Conservation (phyloP, 2,329 filamentous ascomycete species). For the Decorospora gaudefroyi region DNA sequence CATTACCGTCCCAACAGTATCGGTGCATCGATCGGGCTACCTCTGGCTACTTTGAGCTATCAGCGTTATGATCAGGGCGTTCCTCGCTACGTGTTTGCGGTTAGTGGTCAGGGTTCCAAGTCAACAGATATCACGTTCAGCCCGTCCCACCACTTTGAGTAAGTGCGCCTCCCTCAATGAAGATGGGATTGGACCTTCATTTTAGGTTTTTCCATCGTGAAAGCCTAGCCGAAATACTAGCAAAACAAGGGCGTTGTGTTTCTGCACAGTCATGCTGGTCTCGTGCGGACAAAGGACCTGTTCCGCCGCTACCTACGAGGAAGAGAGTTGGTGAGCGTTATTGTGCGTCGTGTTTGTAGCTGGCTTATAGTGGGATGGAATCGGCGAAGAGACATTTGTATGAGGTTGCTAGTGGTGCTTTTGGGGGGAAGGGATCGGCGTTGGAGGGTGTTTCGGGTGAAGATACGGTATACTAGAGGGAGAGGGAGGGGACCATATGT, state of each 20-base stretch:
- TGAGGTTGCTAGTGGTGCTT: slow-evolving; percentile 11
- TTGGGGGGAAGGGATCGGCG: slow-evolving; percentile 6
- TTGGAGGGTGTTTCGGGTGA: background rate
- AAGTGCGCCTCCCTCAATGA: too few species aligned
- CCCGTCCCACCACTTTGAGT: too few species aligned
- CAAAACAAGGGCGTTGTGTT: slow-evolving; percentile 43
- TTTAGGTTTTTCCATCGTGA: too few species aligned
- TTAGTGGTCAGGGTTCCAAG: too few species aligned
- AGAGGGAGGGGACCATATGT: slow-evolving; percentile 1
- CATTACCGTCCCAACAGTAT: too few species aligned
- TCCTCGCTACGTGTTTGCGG: too few species aligned
- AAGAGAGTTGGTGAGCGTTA: slow-evolving; percentile 19
- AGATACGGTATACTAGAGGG: background rate
- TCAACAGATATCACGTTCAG: too few species aligned
- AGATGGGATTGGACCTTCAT: too few species aligned
- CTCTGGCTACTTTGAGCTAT: too few species aligned
- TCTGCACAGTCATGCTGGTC: slow-evolving; percentile 47
- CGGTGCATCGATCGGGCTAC: too few species aligned
- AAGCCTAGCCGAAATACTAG: slow-evolving; percentile 35
- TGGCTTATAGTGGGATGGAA: slow-evolving; percentile 9
- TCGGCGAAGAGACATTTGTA: slow-evolving; percentile 13
- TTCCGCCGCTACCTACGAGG: slow-evolving; percentile 12
- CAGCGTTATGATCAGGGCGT: too few species aligned
- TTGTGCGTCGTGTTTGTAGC: slow-evolving; percentile 8
- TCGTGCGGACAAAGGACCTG: slow-evolving; percentile 46